A percentile compares a stretch with the other conserved stretches of the same genome.
Conservation (phyloP, 768 basidiomycete species). For the Auricularia auricula-judae region DNA sequence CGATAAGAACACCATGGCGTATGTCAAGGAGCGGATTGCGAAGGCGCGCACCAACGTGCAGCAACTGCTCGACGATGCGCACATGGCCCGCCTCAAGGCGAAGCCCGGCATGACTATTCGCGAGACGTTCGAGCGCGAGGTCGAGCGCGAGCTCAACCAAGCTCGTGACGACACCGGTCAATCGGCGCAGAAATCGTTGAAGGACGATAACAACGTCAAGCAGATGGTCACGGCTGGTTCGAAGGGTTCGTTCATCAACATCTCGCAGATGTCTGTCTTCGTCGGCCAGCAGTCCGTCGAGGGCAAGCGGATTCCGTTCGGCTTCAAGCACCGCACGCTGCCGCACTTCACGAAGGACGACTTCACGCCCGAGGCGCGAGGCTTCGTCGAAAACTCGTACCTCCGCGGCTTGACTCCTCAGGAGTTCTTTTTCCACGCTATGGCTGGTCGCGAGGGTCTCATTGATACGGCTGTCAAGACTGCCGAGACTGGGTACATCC, state of each 20-base stretch:
- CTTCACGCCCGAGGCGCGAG: conserved; percentile 93
- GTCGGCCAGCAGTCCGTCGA: conserved; percentile 98
- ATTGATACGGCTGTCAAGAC: conserved; percentile 99
- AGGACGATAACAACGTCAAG: conserved; percentile 99
- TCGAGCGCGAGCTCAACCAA: conserved; percentile 83
- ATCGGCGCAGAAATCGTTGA: conserved; percentile 92
- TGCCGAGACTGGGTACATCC: conserved; percentile 98
- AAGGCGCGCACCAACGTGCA: conserved; percentile 74
- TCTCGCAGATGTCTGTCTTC: conserved; percentile 99
- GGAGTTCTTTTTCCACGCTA: conserved; percentile 99
- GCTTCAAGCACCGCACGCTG: conserved; percentile 90
- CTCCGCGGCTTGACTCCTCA: conserved; percentile 92
- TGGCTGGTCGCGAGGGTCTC: conserved; percentile 98
- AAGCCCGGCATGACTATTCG: conserved; percentile 98
- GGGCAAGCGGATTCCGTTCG: conserved; percentile 96
- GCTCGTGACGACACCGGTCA: conserved; percentile 95
- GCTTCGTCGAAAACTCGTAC: conserved; percentile 99
- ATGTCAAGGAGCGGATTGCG: conserved; percentile 73
- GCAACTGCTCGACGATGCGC: conserved; percentile 69
- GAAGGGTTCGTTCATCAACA: conserved; percentile 98
- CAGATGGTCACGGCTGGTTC: conserved; percentile 99
- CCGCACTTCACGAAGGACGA: conserved; percentile 99
- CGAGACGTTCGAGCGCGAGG: conserved; percentile 91
- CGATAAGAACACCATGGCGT: conserved; percentile 76
- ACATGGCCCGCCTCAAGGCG: conserved; percentile 77